Conservation (phyloP, 371 early-diverging fungal species). For the Parasitella parasitica region DNA sequence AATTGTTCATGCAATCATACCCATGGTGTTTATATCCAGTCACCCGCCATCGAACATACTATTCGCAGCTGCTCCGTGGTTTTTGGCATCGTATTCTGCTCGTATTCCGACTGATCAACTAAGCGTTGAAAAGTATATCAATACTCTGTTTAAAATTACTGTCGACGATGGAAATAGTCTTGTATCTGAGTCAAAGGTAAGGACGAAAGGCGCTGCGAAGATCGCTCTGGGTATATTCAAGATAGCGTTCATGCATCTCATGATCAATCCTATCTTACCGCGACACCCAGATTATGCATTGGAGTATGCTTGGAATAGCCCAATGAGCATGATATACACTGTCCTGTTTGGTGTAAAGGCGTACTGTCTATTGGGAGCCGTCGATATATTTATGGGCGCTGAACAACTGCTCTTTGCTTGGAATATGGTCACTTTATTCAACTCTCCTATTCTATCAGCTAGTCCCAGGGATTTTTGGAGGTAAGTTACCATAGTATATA, state of each 20-base stretch:
- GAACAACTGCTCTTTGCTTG: constrained; percentile 23
- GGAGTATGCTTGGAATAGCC: constrained; percentile 24
- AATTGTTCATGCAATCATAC: constrained; percentile 8
- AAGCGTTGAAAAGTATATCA: background rate
- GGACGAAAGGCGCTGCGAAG: constrained; percentile 24
- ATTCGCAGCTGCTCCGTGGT: constrained; percentile 23
- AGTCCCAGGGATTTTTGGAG: constrained; percentile 49
- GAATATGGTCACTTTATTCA: constrained; percentile 23
- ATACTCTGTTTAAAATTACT: background rate
- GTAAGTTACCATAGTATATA: constrained; percentile 15
- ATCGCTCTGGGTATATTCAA: constrained; percentile 26
- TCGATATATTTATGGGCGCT: constrained; percentile 26
- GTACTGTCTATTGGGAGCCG: constrained; percentile 25
- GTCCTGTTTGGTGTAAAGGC: constrained; percentile 26
- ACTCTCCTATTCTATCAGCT: constrained; percentile 32
- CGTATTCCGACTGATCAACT: constrained; percentile 13
- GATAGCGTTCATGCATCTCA: constrained; percentile 12
- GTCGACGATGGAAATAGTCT: background rate
- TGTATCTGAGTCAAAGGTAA: background rate
- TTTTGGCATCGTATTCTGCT: constrained; percentile 19
- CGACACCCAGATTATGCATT: constrained; percentile 11
- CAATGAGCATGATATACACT: constrained; percentile 15
- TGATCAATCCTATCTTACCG: constrained; percentile 25
- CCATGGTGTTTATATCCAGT: constrained; percentile 19
- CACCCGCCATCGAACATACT: constrained; percentile 9